Evolutionary conservation across 495 filamentous ascomycete genomes (phyloP).

Genomic region (Aspergillus heteromorphus): DNA sequence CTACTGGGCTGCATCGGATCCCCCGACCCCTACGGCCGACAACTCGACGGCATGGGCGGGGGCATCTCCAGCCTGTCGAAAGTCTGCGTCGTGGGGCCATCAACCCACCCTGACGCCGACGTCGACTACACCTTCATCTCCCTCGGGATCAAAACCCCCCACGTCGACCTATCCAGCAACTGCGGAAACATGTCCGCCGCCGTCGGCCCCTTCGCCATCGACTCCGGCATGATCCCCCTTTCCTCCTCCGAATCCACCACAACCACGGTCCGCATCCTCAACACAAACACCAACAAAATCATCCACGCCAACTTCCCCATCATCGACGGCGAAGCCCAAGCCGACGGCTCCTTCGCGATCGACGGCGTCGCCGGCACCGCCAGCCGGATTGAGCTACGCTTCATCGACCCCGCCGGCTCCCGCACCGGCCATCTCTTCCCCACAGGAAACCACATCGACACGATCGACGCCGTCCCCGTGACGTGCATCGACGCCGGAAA

Average conservation of each 20-base stretch:
- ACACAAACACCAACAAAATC: conserved; percentile 51
- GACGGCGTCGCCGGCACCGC: conserved; percentile 61
- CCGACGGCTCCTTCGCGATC: conserved; percentile 54
- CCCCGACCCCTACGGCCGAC: conserved; percentile 62
- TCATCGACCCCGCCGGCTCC: conserved; percentile 61
- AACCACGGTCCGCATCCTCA: conserved; percentile 41
- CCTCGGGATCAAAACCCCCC: conserved; percentile 53
- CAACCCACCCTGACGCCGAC: conserved; percentile 48
- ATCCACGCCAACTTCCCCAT: conserved; percentile 46
- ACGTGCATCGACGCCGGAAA: conserved; percentile 62
- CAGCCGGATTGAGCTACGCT: conserved; percentile 54
- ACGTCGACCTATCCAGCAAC: conserved; percentile 62
- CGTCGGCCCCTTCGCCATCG: conserved; percentile 61
- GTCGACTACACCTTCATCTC: conserved; percentile 71
- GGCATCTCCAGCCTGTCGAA: conserved; percentile 67
- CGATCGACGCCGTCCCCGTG: conserved; percentile 46
- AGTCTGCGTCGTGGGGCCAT: conserved; percentile 55
- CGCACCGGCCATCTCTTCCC: conserved; percentile 63
- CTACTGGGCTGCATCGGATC: conserved; percentile 61
- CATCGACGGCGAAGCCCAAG: conserved; percentile 42
- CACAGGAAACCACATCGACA: conserved; percentile 54
- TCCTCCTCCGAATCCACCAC: background rate
- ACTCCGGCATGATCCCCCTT: conserved; percentile 43
- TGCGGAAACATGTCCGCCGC: conserved; percentile 70
- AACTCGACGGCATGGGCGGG: conserved; percentile 68